phyloP scores from a whole-genome alignment of 1,284 basidiomycete genomes.

The Lentinus polychrous region DNA sequence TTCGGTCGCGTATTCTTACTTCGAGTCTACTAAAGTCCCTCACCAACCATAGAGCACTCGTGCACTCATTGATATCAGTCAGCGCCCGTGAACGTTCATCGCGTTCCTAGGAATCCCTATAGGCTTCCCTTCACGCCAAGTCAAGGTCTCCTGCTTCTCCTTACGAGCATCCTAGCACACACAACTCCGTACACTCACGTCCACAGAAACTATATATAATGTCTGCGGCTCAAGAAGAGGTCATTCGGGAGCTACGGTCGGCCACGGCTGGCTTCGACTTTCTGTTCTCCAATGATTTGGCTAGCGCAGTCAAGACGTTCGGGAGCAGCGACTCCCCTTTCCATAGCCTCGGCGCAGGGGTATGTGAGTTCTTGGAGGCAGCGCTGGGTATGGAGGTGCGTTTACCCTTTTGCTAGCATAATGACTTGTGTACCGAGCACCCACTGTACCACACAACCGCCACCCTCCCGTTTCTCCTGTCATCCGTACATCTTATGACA shows the following conservation, averaged over 20 bases:
- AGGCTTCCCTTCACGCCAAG: no score
- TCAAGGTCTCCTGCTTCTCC: no score
- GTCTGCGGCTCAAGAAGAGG: slow-evolving; percentile 14
- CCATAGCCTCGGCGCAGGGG: slow-evolving; percentile 66
- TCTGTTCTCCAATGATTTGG: slow-evolving; percentile 62
- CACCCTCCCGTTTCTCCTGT: not conserved
- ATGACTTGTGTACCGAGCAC: no score
- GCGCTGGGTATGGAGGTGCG: slow-evolving; percentile 76
- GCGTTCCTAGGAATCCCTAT: no score
- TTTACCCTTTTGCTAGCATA: slow-evolving; percentile 5
- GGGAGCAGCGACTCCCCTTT: slow-evolving; percentile 49
- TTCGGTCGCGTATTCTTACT: no score
- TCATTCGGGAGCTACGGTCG: slow-evolving; percentile 33
- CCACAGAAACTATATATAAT: not conserved
- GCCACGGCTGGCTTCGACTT: slow-evolving; percentile 59
- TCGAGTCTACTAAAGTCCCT: no score
- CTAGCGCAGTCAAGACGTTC: slow-evolving; percentile 45
- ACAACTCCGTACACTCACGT: no score
- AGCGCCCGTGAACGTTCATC: no score
- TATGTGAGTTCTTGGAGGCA: slow-evolving; percentile 67
- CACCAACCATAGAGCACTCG: no score
- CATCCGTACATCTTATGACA: no score
- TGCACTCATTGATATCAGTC: no score
- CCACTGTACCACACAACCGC: not conserved
- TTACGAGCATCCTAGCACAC: no score